Evolutionary conservation across 2,329 filamentous ascomycete genomes (phyloP).

Genomic region (Podosphaera xanthii): DNA sequence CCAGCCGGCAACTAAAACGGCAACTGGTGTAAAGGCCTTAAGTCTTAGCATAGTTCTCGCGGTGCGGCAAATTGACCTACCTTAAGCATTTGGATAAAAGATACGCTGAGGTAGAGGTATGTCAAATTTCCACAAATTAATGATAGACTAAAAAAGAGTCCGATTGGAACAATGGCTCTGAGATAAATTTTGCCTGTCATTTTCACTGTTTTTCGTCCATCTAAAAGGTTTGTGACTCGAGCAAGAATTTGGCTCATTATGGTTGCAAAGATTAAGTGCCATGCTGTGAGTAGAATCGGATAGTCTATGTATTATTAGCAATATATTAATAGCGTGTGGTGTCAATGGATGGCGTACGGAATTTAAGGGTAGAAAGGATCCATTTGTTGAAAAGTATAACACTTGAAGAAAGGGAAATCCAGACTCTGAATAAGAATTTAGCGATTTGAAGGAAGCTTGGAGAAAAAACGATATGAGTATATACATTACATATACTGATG

Average conservation of each 20-base stretch:
- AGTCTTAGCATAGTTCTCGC: neutral
- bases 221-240: conserved; percentile 68
- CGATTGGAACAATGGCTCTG: conserved; percentile 82
- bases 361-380: conserved; percentile 68
- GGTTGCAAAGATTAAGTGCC: conserved; percentile 83
- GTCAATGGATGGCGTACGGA: conserved; percentile 33
- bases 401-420: conserved; percentile 80
- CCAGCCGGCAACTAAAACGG: conserved; percentile 79
- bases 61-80: conserved; percentile 19
- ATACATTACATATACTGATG: conserved; percentile 51
- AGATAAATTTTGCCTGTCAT: conserved; percentile 92
- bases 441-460: conserved; percentile 1
- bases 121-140: conserved; percentile 92
- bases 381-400: conserved; percentile 99
- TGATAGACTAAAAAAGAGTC: conserved; percentile 84
- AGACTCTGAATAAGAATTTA: conserved; percentile 33
- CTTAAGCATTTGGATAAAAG: conserved; percentile 99
- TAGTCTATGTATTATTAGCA: conserved; percentile 28
- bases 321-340: neutral
- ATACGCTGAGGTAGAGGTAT: conserved; percentile 84
- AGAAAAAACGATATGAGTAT: conserved; percentile 12
- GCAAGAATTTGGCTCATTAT: conserved; percentile 86
- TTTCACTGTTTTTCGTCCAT: conserved; percentile 86
- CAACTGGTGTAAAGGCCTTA: conserved; percentile 81
- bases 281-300: conserved; percentile 75